Base-by-base conservation (phyloP, 1,139 yeast species). In the Taphrina communis region DNA sequence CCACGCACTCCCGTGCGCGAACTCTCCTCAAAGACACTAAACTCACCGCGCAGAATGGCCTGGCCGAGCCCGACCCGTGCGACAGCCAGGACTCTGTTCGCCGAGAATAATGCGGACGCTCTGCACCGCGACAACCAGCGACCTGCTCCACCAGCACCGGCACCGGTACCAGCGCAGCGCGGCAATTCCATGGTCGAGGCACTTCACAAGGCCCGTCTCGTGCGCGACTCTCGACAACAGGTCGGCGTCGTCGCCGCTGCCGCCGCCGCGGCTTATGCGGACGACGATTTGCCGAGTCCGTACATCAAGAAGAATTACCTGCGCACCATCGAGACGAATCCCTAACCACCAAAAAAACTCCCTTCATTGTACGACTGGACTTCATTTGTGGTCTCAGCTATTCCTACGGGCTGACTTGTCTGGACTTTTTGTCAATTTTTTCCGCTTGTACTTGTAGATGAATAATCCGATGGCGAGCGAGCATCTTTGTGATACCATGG, bases 201-300 rank as follows among this genome's bases (percentile, higher is more conserved):
- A 12, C 55, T 57, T 38, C 53, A 42, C 60, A 53, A 56, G 48
- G 55, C 52, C 46, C 36, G 53, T 5, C 38, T 42, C 46, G 19
- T 12, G 21, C 44, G 56, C 14, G 60, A 63, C 35, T n/a, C 31
- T 12, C 35, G 56, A 38, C 56, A 35, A 19, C 31, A 25, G 31
- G 31, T 25, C 4, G 35, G 1, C 57, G 56, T 48, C 7, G 44
- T 56, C 12, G 31, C 31, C 31, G 31, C 31, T 25, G 31, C 31
- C 31, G 31, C 31, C 31, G 4, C 31, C 2, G 4, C 4, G 2
- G 38, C 42, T 6, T 63, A 63, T 36, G 17, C 55, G 31, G 60
- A 44, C 19, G 67, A 63, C 38, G 67, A 63, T 14, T 8, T 63
- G 14, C 67, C 67, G 17, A 53, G 61, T 19, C 67, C 67, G 31